Evolutionary conservation across 352 stramenopile genomes (phyloP).

Genomic region (Pythium angustatum): DNA sequence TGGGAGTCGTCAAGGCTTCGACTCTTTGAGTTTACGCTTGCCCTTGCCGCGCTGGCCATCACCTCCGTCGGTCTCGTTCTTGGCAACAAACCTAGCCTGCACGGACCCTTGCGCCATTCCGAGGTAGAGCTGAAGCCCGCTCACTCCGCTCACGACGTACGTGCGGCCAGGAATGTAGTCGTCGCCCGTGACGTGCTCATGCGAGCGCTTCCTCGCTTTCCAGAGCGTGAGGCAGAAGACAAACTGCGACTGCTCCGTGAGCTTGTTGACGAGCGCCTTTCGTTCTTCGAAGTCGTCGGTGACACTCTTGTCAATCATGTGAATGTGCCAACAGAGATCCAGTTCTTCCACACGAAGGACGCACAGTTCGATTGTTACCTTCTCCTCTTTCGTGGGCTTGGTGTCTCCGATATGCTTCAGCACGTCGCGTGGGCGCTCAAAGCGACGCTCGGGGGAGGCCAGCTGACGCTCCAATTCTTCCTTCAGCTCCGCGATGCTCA

Average conservation of each 20-base stretch:
- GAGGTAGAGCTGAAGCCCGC: background rate
- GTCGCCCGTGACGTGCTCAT: constrained; percentile 2
- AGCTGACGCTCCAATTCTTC: background rate
- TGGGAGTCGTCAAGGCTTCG: background rate
- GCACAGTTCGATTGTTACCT: constrained; percentile 6
- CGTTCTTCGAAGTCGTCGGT: constrained; percentile 6
- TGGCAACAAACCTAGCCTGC: background rate
- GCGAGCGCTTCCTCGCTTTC: constrained; percentile 11
- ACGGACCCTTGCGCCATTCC: constrained; percentile 7
- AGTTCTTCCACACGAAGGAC: background rate
- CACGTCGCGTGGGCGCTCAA: background rate
- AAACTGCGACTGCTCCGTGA: background rate
- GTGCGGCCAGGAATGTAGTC: background rate
- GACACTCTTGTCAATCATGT: constrained; percentile 8
- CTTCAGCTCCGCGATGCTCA: constrained; percentile 15
- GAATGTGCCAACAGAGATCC: background rate
- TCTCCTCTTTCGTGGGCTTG: background rate
- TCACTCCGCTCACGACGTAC: constrained; percentile 3
- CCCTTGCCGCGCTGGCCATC: background rate
- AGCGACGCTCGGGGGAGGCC: background rate
- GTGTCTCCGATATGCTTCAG: background rate
- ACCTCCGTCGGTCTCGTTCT: background rate
- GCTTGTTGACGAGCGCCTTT: background rate
- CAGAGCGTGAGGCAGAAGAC: constrained; percentile 15
- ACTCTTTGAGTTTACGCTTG: background rate